phyloP scores from a whole-genome alignment of 108 stramenopile species.

The Fragilaria crotonensis region DNA sequence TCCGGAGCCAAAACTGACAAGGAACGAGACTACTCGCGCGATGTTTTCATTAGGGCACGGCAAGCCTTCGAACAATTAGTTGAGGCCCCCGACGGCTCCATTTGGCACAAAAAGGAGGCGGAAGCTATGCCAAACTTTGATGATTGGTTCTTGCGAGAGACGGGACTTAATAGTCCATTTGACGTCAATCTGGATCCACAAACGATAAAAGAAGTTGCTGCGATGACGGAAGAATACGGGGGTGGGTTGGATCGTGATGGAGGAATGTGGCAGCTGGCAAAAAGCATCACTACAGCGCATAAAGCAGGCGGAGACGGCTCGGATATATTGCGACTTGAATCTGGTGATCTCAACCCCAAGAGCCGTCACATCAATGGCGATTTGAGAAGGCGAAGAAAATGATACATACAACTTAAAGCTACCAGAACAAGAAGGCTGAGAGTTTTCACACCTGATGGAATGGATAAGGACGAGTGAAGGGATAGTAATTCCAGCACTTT shows the following conservation, averaged over 20 bases:
- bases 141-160: constrained; percentile 71
- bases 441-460: no score
- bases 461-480: no score
- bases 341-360: constrained; percentile 39
- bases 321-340: constrained; percentile 52
- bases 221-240: constrained; percentile 46
- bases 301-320: constrained; percentile 64
- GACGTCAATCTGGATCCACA: constrained; percentile 63
- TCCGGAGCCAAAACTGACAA: constrained; percentile 18
- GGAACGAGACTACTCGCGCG: constrained; percentile 31
- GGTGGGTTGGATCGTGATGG: constrained; percentile 65
- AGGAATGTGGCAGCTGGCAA: constrained; percentile 83
- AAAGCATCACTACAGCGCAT: constrained; percentile 57
- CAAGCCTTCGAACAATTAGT: constrained; percentile 59
- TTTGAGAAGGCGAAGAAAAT: constrained; percentile 13
- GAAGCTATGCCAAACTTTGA: constrained; percentile 52
- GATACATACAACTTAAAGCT: no score
- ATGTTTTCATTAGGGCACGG: constrained; percentile 60
- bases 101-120: constrained; percentile 27
- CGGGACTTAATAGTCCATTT: constrained; percentile 63
- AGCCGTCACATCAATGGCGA: constrained; percentile 9
- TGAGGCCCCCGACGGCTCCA: constrained; percentile 51
- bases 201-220: constrained; percentile 81
- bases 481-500: no score
- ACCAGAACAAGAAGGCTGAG: no score